These are phyloP conservation scores for Ramalina peruviana DNA, from an alignment of 495 filamentous ascomycete genomes.

Conservation along the genomic window DNA sequence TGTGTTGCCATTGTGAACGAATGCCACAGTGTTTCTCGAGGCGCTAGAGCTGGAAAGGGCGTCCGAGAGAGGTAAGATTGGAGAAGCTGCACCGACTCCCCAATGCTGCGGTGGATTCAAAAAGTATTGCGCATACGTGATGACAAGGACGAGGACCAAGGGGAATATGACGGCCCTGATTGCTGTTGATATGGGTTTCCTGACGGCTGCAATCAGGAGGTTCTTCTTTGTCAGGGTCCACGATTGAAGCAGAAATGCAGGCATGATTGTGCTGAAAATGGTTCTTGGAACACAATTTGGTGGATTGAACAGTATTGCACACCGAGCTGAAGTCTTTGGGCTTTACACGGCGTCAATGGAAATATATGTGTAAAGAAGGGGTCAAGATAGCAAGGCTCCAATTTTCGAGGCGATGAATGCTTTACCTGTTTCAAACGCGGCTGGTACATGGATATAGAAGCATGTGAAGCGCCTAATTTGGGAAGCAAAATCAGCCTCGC, in stretches of 20 bases:
- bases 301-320: no score
- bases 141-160: constrained; percentile 47
- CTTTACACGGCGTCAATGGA: no score
- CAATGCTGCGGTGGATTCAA: constrained; percentile 48
- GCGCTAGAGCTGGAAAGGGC: constrained; percentile 34
- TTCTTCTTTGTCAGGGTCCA: constrained; percentile 62
- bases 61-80: constrained; percentile 42
- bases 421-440: no score
- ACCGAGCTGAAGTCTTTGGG: no score
- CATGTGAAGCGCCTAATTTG: no score
- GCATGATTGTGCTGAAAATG: neutral
- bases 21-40: constrained; percentile 47
- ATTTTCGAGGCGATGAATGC: no score
- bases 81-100: constrained; percentile 45
- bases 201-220: constrained; percentile 46
- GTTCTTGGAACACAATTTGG: neutral
- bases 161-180: constrained; percentile 56
- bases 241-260: constrained; percentile 43
- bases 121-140: constrained; percentile 50
- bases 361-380: no score
- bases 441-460: no score
- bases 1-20: constrained; percentile 54
- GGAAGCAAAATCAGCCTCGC: no score
- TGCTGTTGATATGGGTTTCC: constrained; percentile 45
- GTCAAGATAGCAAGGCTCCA: no score